Evolutionary conservation across 805 yeast species (phyloP), one percentile per base, ranked within the genome.

Genomic region (Kluyveromyces aestuarii): DNA sequence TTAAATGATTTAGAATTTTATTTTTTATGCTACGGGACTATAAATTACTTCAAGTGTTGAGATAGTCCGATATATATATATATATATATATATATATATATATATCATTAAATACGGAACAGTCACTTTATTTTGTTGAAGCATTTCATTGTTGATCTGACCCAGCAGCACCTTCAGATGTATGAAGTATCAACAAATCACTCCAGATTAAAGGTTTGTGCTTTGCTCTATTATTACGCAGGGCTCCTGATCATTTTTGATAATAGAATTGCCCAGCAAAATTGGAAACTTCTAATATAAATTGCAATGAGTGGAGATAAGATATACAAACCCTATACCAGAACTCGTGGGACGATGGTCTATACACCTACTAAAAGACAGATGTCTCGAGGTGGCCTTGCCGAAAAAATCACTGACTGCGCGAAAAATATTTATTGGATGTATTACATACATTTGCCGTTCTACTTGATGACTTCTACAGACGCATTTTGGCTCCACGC

Each of bases 401-500:
- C 55, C 27, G 61, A 63, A 30, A 60, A 54, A 50, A 47, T 64
- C 37, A 64, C 56, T 46, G 63, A 61, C 37, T 50, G 62, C 21
- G 49, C 64, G n/a, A 61, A 60, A 40, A 61, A 59, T 38, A 50
- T 71, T 17, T 72, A 70, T 52, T 72, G 76, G 76, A 69, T 66
- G 44, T 72, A 72, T 51, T 72, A 72, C 47, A 64, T 72, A 25
- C 75, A 72, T 53, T 53, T 72, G 43, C 76, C 76, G 16, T 72
- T 67, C 53, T 72, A 72, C 49, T 49, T 72, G 46, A 69, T 72
- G 74, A 70, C 73, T 21, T 54, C 65, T 2, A 67, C 64, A 41
- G 76, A 72, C 47, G 72, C 76, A 2, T 68, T 68, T 45, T 54
- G 68, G 14, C 52, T 72, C 16, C 76, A 71, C 54, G 50, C 60